Conservation (phyloP, 2,329 filamentous ascomycete species). For the Talaromyces marneffei region DNA sequence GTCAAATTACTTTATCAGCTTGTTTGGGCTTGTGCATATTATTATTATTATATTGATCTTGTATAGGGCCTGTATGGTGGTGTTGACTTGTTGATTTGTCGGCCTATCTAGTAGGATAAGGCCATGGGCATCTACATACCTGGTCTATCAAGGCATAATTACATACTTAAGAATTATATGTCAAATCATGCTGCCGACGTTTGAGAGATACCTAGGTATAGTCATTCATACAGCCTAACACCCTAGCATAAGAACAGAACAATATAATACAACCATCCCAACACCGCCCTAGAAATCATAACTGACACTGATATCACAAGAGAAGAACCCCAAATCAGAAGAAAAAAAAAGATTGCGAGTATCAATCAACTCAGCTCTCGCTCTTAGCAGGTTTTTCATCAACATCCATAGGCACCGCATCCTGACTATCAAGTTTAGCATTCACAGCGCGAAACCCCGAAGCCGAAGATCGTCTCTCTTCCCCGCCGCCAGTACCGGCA, state of each 20-base stretch:
- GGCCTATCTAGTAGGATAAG: neutral
- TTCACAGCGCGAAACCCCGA: constrained; percentile 32
- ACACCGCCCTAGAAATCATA: neutral
- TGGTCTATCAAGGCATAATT: neutral
- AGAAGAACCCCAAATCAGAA: neutral
- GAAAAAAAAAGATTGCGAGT: neutral
- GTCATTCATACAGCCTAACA: neutral
- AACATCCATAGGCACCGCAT: constrained; percentile 35
- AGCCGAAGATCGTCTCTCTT: constrained; percentile 33
- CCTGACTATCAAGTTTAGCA: constrained; percentile 24
- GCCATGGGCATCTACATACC: neutral
- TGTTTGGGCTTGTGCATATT: neutral
- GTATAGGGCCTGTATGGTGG: neutral
- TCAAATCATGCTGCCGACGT: neutral
- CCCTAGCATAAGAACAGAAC: neutral
- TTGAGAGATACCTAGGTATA: neutral
- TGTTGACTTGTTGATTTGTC: neutral
- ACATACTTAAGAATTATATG: neutral
- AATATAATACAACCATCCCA: neutral
- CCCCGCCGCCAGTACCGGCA: constrained; percentile 23
- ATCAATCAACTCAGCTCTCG: constrained; percentile 21
- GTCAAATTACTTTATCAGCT: neutral
- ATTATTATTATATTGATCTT: neutral
- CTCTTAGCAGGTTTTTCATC: constrained; percentile 28
- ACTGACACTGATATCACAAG: neutral